Base-by-base conservation (phyloP, 1,284 basidiomycete genomes). In the Ustilago bromivora region DNA sequence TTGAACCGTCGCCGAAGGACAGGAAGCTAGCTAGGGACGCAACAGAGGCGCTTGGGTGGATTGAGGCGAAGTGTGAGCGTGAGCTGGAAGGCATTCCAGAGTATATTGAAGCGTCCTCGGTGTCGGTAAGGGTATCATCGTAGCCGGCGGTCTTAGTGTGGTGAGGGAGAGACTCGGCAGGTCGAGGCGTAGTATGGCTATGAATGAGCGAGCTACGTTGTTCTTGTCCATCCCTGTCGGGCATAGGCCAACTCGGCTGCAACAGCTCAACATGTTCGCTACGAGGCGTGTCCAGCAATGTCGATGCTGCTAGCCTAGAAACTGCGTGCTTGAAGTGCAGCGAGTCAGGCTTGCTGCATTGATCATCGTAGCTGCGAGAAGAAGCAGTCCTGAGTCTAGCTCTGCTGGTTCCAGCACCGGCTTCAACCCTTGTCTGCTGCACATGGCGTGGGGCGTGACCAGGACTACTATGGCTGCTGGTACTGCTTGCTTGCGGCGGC, bases 31-130 rank as follows among this genome's bases (percentile, higher is more conserved):
- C 41, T 2, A 73, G 34, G 5, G 61, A 68, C 17, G 60, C 57
- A 8, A 65, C 53, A 2, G 71, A 73, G 17, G 61, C 57, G 11
- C 56, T 73, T 56, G 57, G 66, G 12, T 62, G 61, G 17, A 55
- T 28, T 0, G 40, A 46, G 4, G 38, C 36, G 11, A 58, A 66
- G 0, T 56, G 53, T 3, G 52, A 31, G 4, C 57, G 41, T 3
- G 61, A 53, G 9, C 3, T 23, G 1, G 58, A 56, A 13, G 58
- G 64, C n/a, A 60, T 10, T 5, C 51, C 55, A 19, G 53, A 31
- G 8, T 59, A 32, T 17, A 43, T 51, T 4, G 38, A 43, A 10
- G 34, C 15, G n/a, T 59, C n/a, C 28, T 53, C 17, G 51, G 53
- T 38, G 23, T 59, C 32, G 35, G n/a, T 15, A 15, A 32, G 31